A percentile compares a stretch with the other conserved stretches of the same genome.
Evolutionary conservation across 2,329 filamentous ascomycete genomes (phyloP).

Genomic region (Dactylellina haptotyla): DNA sequence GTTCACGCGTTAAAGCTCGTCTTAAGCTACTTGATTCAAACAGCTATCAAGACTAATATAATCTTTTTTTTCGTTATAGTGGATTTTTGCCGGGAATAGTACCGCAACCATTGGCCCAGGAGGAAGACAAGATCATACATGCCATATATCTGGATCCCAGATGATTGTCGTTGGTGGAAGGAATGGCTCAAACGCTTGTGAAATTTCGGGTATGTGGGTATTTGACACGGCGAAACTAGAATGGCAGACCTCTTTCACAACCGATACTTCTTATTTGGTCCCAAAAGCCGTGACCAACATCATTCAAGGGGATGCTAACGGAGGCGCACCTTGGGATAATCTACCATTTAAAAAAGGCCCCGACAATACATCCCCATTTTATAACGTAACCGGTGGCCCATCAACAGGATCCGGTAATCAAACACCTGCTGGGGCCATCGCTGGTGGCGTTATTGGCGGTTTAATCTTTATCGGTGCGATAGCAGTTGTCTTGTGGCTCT

Average conservation of each 20-base stretch:
- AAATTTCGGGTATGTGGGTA: constrained; percentile 23
- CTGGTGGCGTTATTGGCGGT: constrained; percentile 22
- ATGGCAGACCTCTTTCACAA: constrained; percentile 17
- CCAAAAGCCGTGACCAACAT: background rate
- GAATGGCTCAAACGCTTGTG: constrained; percentile 12
- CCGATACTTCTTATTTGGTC: constrained; percentile 10
- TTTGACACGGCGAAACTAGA: constrained; percentile 29
- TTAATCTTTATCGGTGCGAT: background rate
- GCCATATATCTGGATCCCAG: constrained; percentile 24
- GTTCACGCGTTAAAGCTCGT: background rate
- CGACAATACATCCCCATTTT: constrained; percentile 17
- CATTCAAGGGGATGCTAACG: constrained; percentile 13
- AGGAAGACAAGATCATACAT: constrained; percentile 29
- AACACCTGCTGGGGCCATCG: constrained; percentile 6
- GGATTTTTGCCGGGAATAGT: constrained; percentile 7
- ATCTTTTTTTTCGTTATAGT: constrained; percentile 6
- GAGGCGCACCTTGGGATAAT: constrained; percentile 17
- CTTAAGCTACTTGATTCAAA: background rate
- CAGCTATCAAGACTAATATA: background rate
- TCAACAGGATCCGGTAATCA: background rate
- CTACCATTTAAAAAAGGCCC: constrained; percentile 7
- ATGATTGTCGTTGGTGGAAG: constrained; percentile 30
- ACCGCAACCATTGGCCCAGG: constrained; percentile 11
- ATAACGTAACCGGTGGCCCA: background rate
- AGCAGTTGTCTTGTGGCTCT: background rate